phyloP scores from a whole-genome alignment of 192 early-diverging fungal species.

The Coemansia sp. region DNA sequence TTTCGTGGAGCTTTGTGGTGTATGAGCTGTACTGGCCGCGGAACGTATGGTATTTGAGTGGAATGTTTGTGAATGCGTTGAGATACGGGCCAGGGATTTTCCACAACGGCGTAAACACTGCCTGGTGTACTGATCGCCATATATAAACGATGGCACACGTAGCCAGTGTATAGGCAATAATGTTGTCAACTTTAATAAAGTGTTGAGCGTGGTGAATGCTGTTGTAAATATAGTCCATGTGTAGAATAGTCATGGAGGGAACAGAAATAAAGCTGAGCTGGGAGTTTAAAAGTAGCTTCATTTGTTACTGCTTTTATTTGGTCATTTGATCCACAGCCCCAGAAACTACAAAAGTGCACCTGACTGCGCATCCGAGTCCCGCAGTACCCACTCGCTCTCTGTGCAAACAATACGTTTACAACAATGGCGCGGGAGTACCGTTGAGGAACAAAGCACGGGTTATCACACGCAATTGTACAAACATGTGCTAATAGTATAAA shows the following conservation, averaged over 20 bases:
- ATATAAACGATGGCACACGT: background rate
- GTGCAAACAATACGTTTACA: no score
- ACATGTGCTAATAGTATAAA: background rate
- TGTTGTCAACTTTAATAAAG: background rate
- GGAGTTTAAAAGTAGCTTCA: no score
- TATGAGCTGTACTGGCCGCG: conserved; percentile 32
- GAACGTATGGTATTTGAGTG: conserved; percentile 14
- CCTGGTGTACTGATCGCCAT: background rate
- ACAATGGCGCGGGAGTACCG: no score
- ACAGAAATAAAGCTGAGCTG: no score
- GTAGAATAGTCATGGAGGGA: background rate
- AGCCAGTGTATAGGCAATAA: background rate
- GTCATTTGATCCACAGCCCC: no score
- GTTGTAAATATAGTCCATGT: background rate
- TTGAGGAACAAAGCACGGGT: no score
- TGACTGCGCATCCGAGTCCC: no score
- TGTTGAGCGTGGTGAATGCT: background rate
- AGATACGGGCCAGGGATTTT: conserved; percentile 29
- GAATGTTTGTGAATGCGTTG: conserved; percentile 32
- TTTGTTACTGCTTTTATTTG: no score
- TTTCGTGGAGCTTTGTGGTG: conserved; percentile 14
- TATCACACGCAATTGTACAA: background rate
- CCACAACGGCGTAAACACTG: conserved; percentile 16
- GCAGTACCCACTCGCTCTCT: no score
- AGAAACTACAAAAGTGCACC: no score